Percentiles rank a stretch among this genome's conserved stretches.
Evolutionary conservation across 2,329 filamentous ascomycete species (phyloP).

Genomic region (Neophaeococcomyces mojaviensis): DNA sequence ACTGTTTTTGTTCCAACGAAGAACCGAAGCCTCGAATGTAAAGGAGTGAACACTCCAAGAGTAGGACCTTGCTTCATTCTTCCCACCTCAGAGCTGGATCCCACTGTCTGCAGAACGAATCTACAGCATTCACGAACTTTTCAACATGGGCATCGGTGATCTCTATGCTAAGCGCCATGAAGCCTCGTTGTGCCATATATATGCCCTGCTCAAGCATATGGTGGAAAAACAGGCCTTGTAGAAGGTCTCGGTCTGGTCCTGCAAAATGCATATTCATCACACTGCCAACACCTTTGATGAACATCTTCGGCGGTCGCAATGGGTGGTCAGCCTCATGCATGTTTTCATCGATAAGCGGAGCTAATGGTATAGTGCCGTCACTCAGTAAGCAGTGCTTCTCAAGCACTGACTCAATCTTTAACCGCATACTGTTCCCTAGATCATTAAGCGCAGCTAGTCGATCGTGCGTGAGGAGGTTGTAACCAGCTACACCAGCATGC

Average conservation of each 20-base stretch:
- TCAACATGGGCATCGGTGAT: constrained; percentile 20
- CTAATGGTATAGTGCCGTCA: constrained; percentile 7
- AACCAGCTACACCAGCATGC: constrained; percentile 43
- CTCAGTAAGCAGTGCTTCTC: constrained; percentile 11
- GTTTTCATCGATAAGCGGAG: constrained; percentile 5
- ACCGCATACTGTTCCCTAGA: constrained; percentile 24
- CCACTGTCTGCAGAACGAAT: constrained; percentile 14
- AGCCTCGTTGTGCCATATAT: constrained; percentile 27
- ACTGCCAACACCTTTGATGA: constrained; percentile 27
- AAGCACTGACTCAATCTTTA: constrained; percentile 17
- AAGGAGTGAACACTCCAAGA: neutral
- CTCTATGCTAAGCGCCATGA: constrained; percentile 27
- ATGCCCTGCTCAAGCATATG: constrained; percentile 25
- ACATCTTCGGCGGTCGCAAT: constrained; percentile 22
- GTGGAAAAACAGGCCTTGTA: constrained; percentile 26
- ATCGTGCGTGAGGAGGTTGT: constrained; percentile 19
- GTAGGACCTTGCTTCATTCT: neutral
- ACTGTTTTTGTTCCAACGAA: constrained; percentile 55
- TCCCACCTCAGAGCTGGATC: constrained; percentile 13
- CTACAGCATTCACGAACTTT: constrained; percentile 17
- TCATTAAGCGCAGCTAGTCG: constrained; percentile 23
- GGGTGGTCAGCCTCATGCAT: constrained; percentile 6
- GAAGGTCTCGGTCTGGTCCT: constrained; percentile 14
- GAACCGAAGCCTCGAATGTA: neutral
- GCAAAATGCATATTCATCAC: constrained; percentile 26